A percentile compares a stretch with the other conserved stretches of the same genome.
phyloP scores from a whole-genome alignment of 495 filamentous ascomycete genomes.

The Hypomontagnella monticulosa region DNA sequence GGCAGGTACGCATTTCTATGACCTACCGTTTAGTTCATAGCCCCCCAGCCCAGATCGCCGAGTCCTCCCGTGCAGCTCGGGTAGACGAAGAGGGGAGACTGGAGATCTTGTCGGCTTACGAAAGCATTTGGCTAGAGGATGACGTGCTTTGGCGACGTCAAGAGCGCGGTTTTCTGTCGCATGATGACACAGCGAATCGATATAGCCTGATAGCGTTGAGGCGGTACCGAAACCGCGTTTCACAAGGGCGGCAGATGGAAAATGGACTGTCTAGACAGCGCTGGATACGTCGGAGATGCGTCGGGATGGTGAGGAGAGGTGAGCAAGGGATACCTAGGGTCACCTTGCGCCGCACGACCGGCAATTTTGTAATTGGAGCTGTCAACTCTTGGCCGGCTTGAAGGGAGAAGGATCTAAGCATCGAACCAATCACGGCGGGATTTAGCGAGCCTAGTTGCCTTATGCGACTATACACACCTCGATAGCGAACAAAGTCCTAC shows the following conservation, averaged over 20 bases:
- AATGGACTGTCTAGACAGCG: neutral
- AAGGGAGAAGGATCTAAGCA: neutral
- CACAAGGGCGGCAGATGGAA: slow-evolving; percentile 33
- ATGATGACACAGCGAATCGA: slow-evolving; percentile 13
- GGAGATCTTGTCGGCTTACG: slow-evolving; percentile 29
- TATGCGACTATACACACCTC: neutral
- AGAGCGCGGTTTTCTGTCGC: neutral
- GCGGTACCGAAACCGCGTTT: slow-evolving; percentile 13
- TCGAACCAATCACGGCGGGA: slow-evolving; percentile 10
- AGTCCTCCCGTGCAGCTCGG: slow-evolving; percentile 13
- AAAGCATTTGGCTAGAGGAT: slow-evolving; percentile 21
- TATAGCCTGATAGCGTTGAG: slow-evolving; percentile 32
- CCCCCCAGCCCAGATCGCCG: slow-evolving; percentile 12
- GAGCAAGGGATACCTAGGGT: slow-evolving; percentile 6
- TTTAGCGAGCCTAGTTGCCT: slow-evolving; percentile 5
- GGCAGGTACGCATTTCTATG: too few relatives aligned
- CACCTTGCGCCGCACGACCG: slow-evolving; percentile 22
- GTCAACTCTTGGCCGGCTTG: slow-evolving; percentile 17
- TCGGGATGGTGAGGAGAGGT: slow-evolving; percentile 24
- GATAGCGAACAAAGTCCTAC: slow-evolving; percentile 8
- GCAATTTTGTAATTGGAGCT: slow-evolving; percentile 36
- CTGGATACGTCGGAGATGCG: slow-evolving; percentile 20
- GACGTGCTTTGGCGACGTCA: slow-evolving; percentile 21
- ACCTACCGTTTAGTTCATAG: neutral
- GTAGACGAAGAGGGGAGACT: slow-evolving; percentile 31